These are phyloP conservation scores for Coniferiporia weirii DNA, from an alignment of 1,284 basidiomycete species.

Conservation along the genomic window DNA sequence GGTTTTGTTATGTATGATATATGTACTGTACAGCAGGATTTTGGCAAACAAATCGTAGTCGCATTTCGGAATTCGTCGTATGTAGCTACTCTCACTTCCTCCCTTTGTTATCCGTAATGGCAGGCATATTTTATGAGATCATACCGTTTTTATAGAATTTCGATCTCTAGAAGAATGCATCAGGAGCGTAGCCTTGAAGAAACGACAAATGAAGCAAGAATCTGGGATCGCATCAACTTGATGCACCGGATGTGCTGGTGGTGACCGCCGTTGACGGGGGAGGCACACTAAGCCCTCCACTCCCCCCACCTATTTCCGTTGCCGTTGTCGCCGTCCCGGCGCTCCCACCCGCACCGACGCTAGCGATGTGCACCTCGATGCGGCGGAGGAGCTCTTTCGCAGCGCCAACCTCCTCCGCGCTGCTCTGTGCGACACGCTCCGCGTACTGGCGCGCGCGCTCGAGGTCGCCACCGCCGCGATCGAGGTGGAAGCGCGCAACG, in stretches of 20 bases:
- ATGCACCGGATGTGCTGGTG: neutral
- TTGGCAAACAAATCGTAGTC: neutral
- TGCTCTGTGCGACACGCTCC: slow-evolving; percentile 67
- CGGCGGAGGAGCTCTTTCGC: slow-evolving; percentile 62
- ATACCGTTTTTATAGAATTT: no score
- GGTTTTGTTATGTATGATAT: neutral
- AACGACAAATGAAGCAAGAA: neutral
- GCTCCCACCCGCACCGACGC: neutral
- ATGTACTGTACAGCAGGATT: neutral
- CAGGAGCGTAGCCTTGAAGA: neutral
- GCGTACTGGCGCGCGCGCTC: slow-evolving; percentile 61
- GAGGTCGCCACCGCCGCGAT: slow-evolving; percentile 55
- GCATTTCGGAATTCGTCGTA: neutral
- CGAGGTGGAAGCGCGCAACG: slow-evolving; percentile 73
- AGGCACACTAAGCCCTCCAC: neutral
- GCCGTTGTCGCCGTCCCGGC: neutral
- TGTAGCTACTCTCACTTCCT: neutral
- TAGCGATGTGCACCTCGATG: slow-evolving; percentile 32
- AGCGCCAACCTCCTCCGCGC: slow-evolving; percentile 65
- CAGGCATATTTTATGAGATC: no score
- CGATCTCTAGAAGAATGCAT: no score
- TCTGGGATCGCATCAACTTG: neutral
- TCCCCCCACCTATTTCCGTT: neutral
- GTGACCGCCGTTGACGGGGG: neutral
- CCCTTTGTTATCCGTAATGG: neutral